These are phyloP conservation scores for Stevia rebaudiana DNA, from an alignment of 140 eudicot genomes.

Conservation along the genomic window DNA sequence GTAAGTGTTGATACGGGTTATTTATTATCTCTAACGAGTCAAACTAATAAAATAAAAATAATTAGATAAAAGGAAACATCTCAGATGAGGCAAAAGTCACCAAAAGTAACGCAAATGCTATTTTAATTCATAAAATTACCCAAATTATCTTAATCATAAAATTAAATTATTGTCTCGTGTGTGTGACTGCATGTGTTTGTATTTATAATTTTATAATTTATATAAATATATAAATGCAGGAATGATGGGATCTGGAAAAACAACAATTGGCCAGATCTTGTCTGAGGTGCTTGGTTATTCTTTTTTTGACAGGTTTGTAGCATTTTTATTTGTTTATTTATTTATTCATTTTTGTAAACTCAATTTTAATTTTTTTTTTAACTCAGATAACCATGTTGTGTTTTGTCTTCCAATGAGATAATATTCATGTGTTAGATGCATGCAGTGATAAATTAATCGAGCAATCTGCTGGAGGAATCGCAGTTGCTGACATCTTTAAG, in stretches of 20 bases:
- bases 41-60: not conserved
- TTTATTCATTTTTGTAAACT: conserved; percentile 9
- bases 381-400: not conserved
- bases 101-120: not conserved
- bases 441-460: conserved; percentile 80
- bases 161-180: not conserved
- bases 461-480: conserved; percentile 54
- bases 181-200: too few species aligned
- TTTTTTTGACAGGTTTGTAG: conserved; percentile 72
- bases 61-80: not conserved
- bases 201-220: too few species aligned
- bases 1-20: not conserved
- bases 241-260: conserved; percentile 99
- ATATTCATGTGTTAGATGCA: conserved; percentile 27
- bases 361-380: not conserved
- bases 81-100: not conserved
- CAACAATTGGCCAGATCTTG: conserved; percentile 82
- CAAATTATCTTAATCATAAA: not conserved
- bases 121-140: not conserved
- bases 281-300: conserved; percentile 75
- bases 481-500: conserved; percentile 84
- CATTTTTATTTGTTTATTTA: conserved; percentile 1
- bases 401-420: conserved; percentile 1
- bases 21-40: not conserved
- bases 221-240: conserved; percentile 46